phyloP scores from a whole-genome alignment of 2,329 filamentous ascomycete genomes.

The Lachnellula cervina region DNA sequence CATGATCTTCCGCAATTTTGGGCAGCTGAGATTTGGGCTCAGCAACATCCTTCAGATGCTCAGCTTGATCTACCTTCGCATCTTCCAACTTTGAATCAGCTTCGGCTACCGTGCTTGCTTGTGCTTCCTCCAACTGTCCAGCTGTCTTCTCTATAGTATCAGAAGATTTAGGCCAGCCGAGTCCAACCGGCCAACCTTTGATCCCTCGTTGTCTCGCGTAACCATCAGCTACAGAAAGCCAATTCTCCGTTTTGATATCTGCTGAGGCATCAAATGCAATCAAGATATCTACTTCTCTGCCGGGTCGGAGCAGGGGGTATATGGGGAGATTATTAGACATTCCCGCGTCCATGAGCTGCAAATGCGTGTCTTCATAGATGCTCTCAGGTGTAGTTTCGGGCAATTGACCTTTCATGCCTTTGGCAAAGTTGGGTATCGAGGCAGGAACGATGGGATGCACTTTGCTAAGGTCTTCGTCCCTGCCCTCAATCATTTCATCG shows the following conservation, averaged over 20 bases:
- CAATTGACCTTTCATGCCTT: conserved; percentile 72
- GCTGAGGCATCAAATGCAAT: conserved; percentile 90
- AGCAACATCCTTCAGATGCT: conserved; percentile 32
- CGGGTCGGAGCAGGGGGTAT: conserved; percentile 85
- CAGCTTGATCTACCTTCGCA: conserved; percentile 47
- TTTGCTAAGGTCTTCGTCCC: conserved; percentile 79
- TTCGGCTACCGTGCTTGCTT: conserved; percentile 51
- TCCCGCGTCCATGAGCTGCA: conserved; percentile 90
- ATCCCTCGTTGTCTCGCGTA: conserved; percentile 87
- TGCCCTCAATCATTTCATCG: conserved; percentile 76
- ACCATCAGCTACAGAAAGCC: conserved; percentile 89
- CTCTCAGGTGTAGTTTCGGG: conserved; percentile 73
- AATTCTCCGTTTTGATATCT: conserved; percentile 91
- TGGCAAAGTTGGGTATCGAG: conserved; percentile 81
- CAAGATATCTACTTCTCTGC: conserved; percentile 81
- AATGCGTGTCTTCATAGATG: conserved; percentile 64
- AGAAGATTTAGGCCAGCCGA: conserved; percentile 77
- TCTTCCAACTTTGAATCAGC: conserved; percentile 59
- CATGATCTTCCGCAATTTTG: conserved; percentile 35
- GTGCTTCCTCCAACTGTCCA: conserved; percentile 62
- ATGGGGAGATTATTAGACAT: conserved; percentile 99
- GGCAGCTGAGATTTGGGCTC: conserved; percentile 17
- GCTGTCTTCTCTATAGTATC: conserved; percentile 56
- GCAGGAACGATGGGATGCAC: conserved; percentile 94
- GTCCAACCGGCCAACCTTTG: conserved; percentile 89